Percentiles rank a stretch among this genome's conserved stretches.
Evolutionary conservation across 2,329 filamentous ascomycete genomes (phyloP).

Genomic region (Alternaria sp.): DNA sequence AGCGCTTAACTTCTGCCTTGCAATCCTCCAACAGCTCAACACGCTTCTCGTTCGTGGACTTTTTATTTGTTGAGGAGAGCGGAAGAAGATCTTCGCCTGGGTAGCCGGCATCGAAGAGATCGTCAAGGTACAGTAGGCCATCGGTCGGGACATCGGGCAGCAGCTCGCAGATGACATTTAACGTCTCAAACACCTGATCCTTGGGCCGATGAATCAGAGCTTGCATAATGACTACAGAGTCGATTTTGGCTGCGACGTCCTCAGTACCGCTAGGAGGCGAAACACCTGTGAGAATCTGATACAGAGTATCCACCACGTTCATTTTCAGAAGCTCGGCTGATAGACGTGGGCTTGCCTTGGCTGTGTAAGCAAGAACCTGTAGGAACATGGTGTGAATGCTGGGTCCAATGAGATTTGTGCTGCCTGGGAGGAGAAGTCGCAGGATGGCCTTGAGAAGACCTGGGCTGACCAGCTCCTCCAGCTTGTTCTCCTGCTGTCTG

Average conservation of each 20-base stretch:
- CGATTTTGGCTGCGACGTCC: slow-evolving; percentile 83
- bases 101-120: slow-evolving; percentile 60
- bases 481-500: slow-evolving; percentile 82
- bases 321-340: slow-evolving; percentile 93
- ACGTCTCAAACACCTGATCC: slow-evolving; percentile 95
- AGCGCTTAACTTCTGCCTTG: slow-evolving; percentile 85
- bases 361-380: slow-evolving; percentile 87
- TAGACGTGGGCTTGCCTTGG: slow-evolving; percentile 83
- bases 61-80: slow-evolving; percentile 58
- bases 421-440: slow-evolving; percentile 87
- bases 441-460: slow-evolving; percentile 86
- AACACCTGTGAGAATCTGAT: slow-evolving; percentile 95
- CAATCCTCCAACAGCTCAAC: slow-evolving; percentile 83
- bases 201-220: slow-evolving; percentile 93
- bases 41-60: slow-evolving; percentile 77
- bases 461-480: slow-evolving; percentile 91
- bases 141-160: slow-evolving; percentile 76
- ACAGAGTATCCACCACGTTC: slow-evolving; percentile 96
- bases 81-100: slow-evolving; percentile 57
- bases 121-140: slow-evolving; percentile 61
- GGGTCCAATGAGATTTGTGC: slow-evolving; percentile 91
- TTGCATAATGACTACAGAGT: slow-evolving; percentile 98
- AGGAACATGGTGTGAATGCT: slow-evolving; percentile 97
- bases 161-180: slow-evolving; percentile 96
- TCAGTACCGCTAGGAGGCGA: slow-evolving; percentile 83